Percentiles rank a stretch among this genome's conserved stretches.
Evolutionary conservation across 2,329 filamentous ascomycete species (phyloP).

Genomic region (Blastomyces gilchristii): DNA sequence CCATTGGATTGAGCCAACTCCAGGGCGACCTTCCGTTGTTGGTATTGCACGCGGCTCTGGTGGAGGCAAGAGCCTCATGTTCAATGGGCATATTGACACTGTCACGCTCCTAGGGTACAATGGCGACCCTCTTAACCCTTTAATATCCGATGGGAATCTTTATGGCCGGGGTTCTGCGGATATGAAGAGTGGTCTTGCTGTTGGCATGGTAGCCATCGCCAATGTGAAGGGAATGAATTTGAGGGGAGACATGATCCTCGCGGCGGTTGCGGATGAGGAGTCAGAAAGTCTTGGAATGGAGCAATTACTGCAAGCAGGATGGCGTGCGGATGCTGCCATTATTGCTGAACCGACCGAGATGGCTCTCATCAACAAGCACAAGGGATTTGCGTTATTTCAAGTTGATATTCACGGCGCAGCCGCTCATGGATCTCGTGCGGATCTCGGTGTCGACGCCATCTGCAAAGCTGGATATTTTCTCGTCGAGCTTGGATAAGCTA

Average conservation of each 20-base stretch:
- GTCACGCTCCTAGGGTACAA: conserved; percentile 3
- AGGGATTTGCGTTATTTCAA: conserved; percentile 38
- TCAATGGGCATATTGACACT: not conserved
- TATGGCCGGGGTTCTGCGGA: conserved; percentile 42
- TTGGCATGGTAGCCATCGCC: conserved; percentile 36
- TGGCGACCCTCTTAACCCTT: conserved; percentile 4
- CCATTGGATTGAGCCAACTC: not conserved
- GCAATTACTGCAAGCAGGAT: conserved; percentile 42
- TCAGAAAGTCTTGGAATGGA: conserved; percentile 42
- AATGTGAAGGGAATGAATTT: conserved; percentile 26
- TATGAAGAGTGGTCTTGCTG: conserved; percentile 45
- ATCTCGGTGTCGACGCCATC: conserved; percentile 43
- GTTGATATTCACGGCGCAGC: conserved; percentile 27
- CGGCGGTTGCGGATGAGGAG: conserved; percentile 48
- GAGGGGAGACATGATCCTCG: conserved; percentile 43
- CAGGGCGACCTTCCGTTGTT: not conserved
- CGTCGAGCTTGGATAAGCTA: not conserved
- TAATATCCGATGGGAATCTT: conserved; percentile 3
- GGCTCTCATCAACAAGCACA: conserved; percentile 38
- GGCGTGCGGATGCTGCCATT: conserved; percentile 44
- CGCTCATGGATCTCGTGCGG: conserved; percentile 29
- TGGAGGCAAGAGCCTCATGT: not conserved
- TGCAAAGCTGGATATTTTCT: conserved; percentile 40
- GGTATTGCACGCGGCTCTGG: not conserved
- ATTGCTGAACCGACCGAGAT: conserved; percentile 41